Conservation (phyloP, 352 stramenopile species). For the Pythium oligandrum region DNA sequence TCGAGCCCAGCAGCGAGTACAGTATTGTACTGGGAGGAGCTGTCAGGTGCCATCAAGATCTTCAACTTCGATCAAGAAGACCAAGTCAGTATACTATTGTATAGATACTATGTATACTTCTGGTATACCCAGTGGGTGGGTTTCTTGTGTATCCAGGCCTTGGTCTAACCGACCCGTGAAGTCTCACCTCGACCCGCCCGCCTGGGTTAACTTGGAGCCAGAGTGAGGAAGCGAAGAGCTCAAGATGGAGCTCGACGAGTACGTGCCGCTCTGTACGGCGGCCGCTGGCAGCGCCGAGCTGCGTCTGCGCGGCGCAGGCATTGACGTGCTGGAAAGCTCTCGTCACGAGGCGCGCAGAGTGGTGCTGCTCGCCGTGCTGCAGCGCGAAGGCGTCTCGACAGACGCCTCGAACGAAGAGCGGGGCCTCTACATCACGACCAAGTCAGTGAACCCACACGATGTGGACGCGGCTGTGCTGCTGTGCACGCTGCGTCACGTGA, state of each 20-base stretch:
- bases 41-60: no score
- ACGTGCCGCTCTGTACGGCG: constrained; percentile 61
- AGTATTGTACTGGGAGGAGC: no score
- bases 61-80: no score
- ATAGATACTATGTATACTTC: no score
- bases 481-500: constrained; percentile 45
- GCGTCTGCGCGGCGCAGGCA: constrained; percentile 34
- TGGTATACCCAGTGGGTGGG: no score
- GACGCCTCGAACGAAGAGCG: constrained; percentile 20
- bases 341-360: constrained; percentile 46
- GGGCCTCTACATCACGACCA: constrained; percentile 51
- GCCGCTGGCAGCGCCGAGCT: constrained; percentile 21
- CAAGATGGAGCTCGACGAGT: constrained; percentile 20
- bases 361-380: constrained; percentile 50
- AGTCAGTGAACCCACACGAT: constrained; percentile 33
- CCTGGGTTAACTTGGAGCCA: no score
- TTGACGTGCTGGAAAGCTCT: constrained; percentile 44
- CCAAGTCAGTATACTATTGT: no score
- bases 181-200: no score
- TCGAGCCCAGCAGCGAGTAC: no score
- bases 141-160: no score
- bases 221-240: not conserved
- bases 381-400: constrained; percentile 18
- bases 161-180: no score
- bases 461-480: constrained; percentile 47